phyloP scores from a whole-genome alignment of 2,329 filamentous ascomycete species.

The Herpotrichia juniperi region DNA sequence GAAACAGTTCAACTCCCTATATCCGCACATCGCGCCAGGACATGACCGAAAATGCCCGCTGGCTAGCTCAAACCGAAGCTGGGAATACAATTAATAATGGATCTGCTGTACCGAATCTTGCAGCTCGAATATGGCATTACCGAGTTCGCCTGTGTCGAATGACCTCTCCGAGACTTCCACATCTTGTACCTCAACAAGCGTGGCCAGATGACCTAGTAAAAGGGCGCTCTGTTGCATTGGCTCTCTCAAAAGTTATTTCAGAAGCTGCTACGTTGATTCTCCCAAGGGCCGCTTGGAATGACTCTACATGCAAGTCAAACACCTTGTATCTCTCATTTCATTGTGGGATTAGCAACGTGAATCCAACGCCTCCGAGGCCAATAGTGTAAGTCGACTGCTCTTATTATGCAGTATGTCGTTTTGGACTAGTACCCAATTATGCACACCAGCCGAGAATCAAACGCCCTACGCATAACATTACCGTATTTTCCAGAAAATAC shows the following conservation, averaged over 20 bases:
- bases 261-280: not conserved
- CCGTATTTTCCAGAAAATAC: no score
- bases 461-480: no score
- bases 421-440: no score
- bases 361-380: not conserved
- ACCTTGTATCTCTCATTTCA: not conserved
- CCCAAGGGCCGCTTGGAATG: not conserved
- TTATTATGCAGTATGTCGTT: no score
- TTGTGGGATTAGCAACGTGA: not conserved
- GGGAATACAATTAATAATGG: not conserved
- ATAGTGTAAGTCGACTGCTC: no score
- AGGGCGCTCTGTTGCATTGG: not conserved
- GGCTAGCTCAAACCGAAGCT: not conserved
- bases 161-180: not conserved
- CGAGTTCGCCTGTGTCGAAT: not conserved
- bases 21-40: not conserved
- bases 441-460: no score
- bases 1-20: not conserved
- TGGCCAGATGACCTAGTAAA: not conserved
- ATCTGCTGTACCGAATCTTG: not conserved
- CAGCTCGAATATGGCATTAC: not conserved
- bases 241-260: not conserved
- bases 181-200: not conserved
- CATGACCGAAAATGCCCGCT: not conserved
- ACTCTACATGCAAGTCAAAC: not conserved